A percentile compares a stretch with the other conserved stretches of the same genome.
These are phyloP conservation scores for Aspergillus sp. DNA, from an alignment of 2,329 filamentous ascomycete species.

Conservation along the genomic window DNA sequence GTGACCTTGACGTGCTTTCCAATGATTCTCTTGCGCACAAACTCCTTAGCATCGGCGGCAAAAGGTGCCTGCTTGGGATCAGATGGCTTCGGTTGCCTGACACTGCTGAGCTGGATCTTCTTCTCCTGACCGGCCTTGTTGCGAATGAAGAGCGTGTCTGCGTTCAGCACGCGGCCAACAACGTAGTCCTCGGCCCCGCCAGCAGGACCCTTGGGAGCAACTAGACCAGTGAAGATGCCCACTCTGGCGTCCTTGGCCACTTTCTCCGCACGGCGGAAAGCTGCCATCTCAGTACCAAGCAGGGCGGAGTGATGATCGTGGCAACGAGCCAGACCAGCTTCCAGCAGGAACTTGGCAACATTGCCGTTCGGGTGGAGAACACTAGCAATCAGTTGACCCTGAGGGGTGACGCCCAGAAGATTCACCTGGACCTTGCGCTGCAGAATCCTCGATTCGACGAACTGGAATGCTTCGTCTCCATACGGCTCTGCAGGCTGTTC, in stretches of 20 bases:
- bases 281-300: slow-evolving; percentile 83
- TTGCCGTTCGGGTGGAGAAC: slow-evolving; percentile 88
- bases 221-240: slow-evolving; percentile 79
- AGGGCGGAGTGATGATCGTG: slow-evolving; percentile 95
- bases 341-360: slow-evolving; percentile 86
- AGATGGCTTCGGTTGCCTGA: slow-evolving; percentile 85
- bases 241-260: slow-evolving; percentile 74
- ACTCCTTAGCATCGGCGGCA: slow-evolving; percentile 92
- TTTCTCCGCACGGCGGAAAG: slow-evolving; percentile 83
- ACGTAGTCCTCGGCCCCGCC: slow-evolving; percentile 72
- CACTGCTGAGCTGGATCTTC: slow-evolving; percentile 87
- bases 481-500: slow-evolving; percentile 84
- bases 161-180: slow-evolving; percentile 81
- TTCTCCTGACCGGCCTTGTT: slow-evolving; percentile 84
- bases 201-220: slow-evolving; percentile 62
- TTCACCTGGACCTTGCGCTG: slow-evolving; percentile 83
- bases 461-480: slow-evolving; percentile 84
- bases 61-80: slow-evolving; percentile 88
- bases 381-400: slow-evolving; percentile 85
- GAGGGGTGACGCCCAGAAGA: slow-evolving; percentile 82
- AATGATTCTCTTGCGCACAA: slow-evolving; percentile 87
- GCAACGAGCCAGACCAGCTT: slow-evolving; percentile 86
- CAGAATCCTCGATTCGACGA: slow-evolving; percentile 81
- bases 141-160: slow-evolving; percentile 84
- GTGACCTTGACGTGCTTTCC: slow-evolving; percentile 91